These are phyloP conservation scores for Beauveria scarabaeidicola DNA, from an alignment of 2,329 filamentous ascomycete species.

Conservation along the genomic window DNA sequence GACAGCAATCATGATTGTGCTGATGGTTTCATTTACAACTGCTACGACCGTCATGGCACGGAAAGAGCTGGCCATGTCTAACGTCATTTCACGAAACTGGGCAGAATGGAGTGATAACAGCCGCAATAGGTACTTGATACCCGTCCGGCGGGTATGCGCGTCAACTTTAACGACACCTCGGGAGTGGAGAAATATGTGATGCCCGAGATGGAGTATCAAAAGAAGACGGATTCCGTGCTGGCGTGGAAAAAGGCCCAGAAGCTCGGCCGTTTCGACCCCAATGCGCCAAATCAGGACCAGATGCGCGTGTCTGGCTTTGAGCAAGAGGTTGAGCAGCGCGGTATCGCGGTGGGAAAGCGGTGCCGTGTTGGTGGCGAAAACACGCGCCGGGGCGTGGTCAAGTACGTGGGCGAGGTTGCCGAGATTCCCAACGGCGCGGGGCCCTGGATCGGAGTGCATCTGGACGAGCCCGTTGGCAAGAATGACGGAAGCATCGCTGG, in stretches of 20 bases:
- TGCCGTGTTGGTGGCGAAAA: slow-evolving; percentile 62
- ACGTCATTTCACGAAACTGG: background rate
- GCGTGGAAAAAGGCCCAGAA: slow-evolving; percentile 95
- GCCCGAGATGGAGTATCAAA: slow-evolving; percentile 77
- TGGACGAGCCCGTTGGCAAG: slow-evolving; percentile 75
- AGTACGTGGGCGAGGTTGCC: slow-evolving; percentile 64
- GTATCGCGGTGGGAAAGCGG: slow-evolving; percentile 54
- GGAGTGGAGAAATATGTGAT: slow-evolving; percentile 84
- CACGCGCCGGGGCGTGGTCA: slow-evolving; percentile 58
- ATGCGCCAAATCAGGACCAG: slow-evolving; percentile 64
- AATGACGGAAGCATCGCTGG: slow-evolving; percentile 68
- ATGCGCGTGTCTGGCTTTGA: slow-evolving; percentile 61
- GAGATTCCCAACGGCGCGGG: slow-evolving; percentile 61
- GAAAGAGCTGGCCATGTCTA: background rate
- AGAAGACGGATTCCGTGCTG: slow-evolving; percentile 77
- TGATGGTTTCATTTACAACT: background rate
- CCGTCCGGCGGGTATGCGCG: slow-evolving; percentile 64
- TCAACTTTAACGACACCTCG: slow-evolving; percentile 74
- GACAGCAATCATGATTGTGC: background rate
- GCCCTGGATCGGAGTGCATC: slow-evolving; percentile 63
- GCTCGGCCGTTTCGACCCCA: slow-evolving; percentile 90
- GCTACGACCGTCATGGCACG: background rate
- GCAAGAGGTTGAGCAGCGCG: slow-evolving; percentile 60
- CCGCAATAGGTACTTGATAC: slow-evolving; percentile 63
- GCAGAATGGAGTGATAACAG: background rate